phyloP scores from a whole-genome alignment of 2,329 filamentous ascomycete genomes.

The Parasarocladium wereldwijsianum region DNA sequence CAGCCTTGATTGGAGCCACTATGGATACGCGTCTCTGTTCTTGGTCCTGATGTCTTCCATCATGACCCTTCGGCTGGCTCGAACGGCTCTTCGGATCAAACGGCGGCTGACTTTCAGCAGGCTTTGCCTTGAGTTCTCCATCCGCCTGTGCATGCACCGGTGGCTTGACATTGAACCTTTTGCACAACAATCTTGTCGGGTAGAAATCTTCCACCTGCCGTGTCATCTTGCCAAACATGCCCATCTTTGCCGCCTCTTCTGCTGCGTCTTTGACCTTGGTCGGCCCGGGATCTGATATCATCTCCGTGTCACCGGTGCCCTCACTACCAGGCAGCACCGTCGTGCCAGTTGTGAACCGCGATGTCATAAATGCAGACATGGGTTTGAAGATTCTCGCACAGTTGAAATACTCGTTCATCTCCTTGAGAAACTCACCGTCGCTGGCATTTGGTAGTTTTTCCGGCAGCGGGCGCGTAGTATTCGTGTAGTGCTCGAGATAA shows the following conservation, averaged over 20 bases:
- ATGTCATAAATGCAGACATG: slow-evolving; percentile 83
- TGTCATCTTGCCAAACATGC: slow-evolving; percentile 89
- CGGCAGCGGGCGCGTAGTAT: slow-evolving; percentile 31
- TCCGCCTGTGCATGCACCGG: slow-evolving; percentile 50
- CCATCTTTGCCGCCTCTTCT: slow-evolving; percentile 72
- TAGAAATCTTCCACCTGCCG: slow-evolving; percentile 57
- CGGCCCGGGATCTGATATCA: slow-evolving; percentile 16
- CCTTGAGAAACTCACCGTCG: slow-evolving; percentile 63
- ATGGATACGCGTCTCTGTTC: no score
- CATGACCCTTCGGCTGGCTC: slow-evolving; percentile 8
- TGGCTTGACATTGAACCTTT: slow-evolving; percentile 77
- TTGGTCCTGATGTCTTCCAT: slow-evolving; percentile 1
- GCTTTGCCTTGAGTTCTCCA: slow-evolving; percentile 21
- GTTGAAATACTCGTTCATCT: slow-evolving; percentile 60
- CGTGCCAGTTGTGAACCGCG: slow-evolving; percentile 67
- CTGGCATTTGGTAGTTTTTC: slow-evolving; percentile 25
- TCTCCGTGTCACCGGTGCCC: slow-evolving; percentile 9
- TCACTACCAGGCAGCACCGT: slow-evolving; percentile 11
- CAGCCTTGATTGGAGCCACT: no score
- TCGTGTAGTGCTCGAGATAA: slow-evolving; percentile 65
- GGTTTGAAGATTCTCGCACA: slow-evolving; percentile 70
- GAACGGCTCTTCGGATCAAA: slow-evolving; percentile 2
- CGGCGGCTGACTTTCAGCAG: background rate
- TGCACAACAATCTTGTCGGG: slow-evolving; percentile 77
- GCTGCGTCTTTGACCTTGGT: slow-evolving; percentile 50